These are phyloP conservation scores for Aspergillus affinis DNA, from an alignment of 495 filamentous ascomycete genomes.

Conservation along the genomic window DNA sequence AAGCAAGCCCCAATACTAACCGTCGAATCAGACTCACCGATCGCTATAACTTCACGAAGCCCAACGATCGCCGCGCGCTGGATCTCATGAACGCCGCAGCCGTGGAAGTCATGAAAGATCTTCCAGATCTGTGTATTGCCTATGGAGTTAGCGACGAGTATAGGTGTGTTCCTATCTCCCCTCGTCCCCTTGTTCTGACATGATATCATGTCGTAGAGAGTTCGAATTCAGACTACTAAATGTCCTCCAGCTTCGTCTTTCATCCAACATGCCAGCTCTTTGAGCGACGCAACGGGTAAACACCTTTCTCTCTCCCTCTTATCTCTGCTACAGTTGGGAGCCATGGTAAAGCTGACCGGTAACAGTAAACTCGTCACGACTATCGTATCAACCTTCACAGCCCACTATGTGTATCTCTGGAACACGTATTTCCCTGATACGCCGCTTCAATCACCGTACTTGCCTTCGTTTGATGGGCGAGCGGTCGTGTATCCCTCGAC, in stretches of 20 bases:
- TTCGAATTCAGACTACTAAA: background rate
- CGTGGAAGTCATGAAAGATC: conserved; percentile 73
- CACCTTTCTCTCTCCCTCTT: background rate
- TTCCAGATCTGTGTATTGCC: conserved; percentile 80
- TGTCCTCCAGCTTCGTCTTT: conserved; percentile 73
- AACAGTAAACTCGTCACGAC: conserved; percentile 86
- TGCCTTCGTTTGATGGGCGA: conserved; percentile 90
- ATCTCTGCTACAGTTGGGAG: background rate
- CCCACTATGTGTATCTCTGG: conserved; percentile 85
- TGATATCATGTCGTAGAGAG: background rate
- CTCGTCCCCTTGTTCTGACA: background rate
- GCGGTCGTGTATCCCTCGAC: conserved; percentile 83
- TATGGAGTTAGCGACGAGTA: conserved; percentile 96
- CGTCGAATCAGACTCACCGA: conserved; percentile 60
- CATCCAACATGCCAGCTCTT: conserved; percentile 78
- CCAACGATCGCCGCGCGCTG: conserved; percentile 84
- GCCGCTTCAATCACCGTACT: conserved; percentile 62
- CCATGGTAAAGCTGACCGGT: background rate
- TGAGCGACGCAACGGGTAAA: conserved; percentile 78
- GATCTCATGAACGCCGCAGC: conserved; percentile 95
- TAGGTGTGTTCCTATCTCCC: conserved; percentile 51
- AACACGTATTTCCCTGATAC: conserved; percentile 64
- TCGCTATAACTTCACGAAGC: conserved; percentile 84
- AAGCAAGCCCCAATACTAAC: conserved; percentile 8
- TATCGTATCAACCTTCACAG: conserved; percentile 89